Evolutionary conservation across 371 early-diverging fungal species (phyloP).

Genomic region (Dichotomocladium elegans): DNA sequence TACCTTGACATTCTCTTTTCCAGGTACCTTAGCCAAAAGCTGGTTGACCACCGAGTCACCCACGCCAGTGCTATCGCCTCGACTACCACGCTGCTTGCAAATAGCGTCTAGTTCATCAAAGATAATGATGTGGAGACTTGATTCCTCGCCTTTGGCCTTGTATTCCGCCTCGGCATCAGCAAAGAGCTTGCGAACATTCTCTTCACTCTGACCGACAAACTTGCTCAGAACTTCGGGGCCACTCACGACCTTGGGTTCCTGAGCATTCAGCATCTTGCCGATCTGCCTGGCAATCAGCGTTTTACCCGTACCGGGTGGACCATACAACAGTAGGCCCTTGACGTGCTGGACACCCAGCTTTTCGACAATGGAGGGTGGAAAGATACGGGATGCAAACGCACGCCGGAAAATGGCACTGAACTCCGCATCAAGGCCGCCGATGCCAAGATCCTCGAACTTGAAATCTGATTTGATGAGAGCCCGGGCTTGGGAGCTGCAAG

Average conservation of each 20-base stretch:
- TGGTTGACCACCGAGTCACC: constrained; percentile 99
- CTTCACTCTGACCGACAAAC: constrained; percentile 99
- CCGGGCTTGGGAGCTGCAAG: constrained; percentile 46
- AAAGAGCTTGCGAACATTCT: constrained; percentile 98
- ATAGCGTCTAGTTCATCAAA: constrained; percentile 99
- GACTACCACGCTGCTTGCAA: constrained; percentile 97
- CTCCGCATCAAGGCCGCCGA: constrained; percentile 98
- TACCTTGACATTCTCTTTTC: background rate
- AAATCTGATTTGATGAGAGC: constrained; percentile 91
- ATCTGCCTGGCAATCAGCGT: constrained; percentile 99
- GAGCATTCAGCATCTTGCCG: constrained; percentile 97
- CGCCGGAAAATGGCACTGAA: constrained; percentile 98
- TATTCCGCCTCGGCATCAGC: constrained; percentile 97
- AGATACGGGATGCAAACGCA: constrained; percentile 99
- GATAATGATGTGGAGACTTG: constrained; percentile 97
- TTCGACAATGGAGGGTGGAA: constrained; percentile 94
- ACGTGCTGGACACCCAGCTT: constrained; percentile 98
- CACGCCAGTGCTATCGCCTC: constrained; percentile 92
- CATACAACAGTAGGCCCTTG: constrained; percentile 76
- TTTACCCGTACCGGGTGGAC: constrained; percentile 99
- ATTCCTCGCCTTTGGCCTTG: constrained; percentile 92
- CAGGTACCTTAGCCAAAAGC: constrained; percentile 86
- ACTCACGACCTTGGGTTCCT: constrained; percentile 97
- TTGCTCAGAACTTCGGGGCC: constrained; percentile 99
- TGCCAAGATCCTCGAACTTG: constrained; percentile 98